Base-by-base conservation (phyloP, 805 yeast species). In the Wickerhamomyces kurtzmanii region DNA sequence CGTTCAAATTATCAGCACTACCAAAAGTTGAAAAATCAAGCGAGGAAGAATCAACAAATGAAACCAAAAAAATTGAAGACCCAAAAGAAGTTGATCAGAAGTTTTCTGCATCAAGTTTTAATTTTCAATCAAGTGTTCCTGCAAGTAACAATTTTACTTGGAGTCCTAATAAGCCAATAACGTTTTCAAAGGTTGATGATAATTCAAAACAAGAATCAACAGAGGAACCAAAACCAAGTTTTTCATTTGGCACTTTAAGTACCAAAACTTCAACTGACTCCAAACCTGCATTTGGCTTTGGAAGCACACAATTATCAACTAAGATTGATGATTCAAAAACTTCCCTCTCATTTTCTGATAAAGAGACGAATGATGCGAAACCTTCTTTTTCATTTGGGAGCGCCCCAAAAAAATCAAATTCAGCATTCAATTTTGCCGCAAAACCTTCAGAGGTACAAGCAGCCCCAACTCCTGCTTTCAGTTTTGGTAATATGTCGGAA, bases 1-100 rank as follows among this genome's bases (percentile, higher is more conserved):
- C 53, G 1, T 60, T 61, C 34, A 57, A 53, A 22, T 38, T 61
- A n/a, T 35, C 35, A 5, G 14, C 27, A 13, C 31, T 28, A 9
- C 20, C 8, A 5, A 22, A 31, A 15, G 28, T 22, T 2, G 28
- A 12, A 25, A 27, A 30, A 13, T 20, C 16, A 12, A 22, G 8
- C 9, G 26, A 19, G 20, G 22, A 23, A 6, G 27, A 10, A 20
- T 35, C 33, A 25, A 22, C 20, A 17, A 27, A 30, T 22, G 28
- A 36, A 16, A 34, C 24, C 16, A 12, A 15, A 3, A 16, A 30
- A 11, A 26, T 30, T 12, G 35, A 32, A n/a, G 15, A 30, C 16
- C 24, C 24, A 17, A 20, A 24, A 12, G 34, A 28, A 18, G 27
- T 31, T 12, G 31, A 34, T 18, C 29, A 21, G 15, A 16, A 14